Evolutionary conservation across 1,139 yeast species (phyloP).

Genomic region (Kodamaea plutei): DNA sequence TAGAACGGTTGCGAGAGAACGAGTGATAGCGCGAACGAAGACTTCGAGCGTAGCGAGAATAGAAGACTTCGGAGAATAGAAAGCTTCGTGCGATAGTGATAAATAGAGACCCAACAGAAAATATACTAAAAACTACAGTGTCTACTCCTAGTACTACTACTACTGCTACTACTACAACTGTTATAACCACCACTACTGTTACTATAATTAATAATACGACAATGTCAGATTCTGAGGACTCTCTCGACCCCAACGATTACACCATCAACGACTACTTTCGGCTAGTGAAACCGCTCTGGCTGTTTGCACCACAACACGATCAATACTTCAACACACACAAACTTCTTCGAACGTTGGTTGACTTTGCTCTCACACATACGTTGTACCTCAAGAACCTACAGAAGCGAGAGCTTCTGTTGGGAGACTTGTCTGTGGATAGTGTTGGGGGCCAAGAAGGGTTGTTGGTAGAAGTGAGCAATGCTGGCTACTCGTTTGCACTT

Average conservation of each 20-base stretch:
- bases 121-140: too few relatives aligned
- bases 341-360: constrained; percentile 24
- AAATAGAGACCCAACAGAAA: too few relatives aligned
- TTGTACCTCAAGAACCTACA: constrained; percentile 20
- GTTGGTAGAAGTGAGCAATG: constrained; percentile 1
- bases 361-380: constrained; percentile 24
- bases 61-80: too few relatives aligned
- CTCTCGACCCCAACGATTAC: constrained; percentile 15
- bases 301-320: constrained; percentile 11
- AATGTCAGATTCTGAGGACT: constrained; percentile 16
- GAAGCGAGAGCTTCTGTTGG: constrained; percentile 22
- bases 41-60: too few relatives aligned
- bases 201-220: neutral
- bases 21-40: too few relatives aligned
- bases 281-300: constrained; percentile 20
- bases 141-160: too few relatives aligned
- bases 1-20: too few relatives aligned
- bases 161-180: neutral
- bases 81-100: too few relatives aligned
- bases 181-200: constrained; percentile 1
- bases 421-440: constrained; percentile 14
- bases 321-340: constrained; percentile 20
- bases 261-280: constrained; percentile 21
- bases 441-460: constrained; percentile 1
- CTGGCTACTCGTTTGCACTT: constrained; percentile 7